A percentile compares a stretch with the other conserved stretches of the same genome.
phyloP scores from a whole-genome alignment of 257 asterid species.

The Solanum tarapatanum region DNA sequence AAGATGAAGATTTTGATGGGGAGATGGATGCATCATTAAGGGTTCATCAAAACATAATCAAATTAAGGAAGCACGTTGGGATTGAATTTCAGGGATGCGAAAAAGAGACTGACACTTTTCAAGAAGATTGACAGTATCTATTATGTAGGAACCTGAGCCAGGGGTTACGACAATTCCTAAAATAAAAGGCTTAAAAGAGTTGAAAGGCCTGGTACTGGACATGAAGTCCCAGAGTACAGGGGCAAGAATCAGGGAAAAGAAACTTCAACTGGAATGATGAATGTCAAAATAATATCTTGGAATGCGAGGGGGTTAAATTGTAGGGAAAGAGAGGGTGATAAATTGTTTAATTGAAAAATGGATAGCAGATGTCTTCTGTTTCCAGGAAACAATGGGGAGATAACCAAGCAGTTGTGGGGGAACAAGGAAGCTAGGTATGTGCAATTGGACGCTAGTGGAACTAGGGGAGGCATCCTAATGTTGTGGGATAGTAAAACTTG shows the following conservation, averaged over 20 bases:
- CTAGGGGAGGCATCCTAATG: background rate
- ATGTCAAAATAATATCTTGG: background rate
- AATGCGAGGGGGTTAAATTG: background rate
- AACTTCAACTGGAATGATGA: background rate
- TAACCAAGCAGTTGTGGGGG: background rate
- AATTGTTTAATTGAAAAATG: background rate
- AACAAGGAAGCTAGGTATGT: background rate
- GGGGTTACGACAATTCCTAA: background rate
- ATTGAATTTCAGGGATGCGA: background rate
- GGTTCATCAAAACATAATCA: background rate
- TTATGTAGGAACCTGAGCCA: background rate
- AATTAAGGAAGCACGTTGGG: background rate
- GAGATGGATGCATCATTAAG: background rate
- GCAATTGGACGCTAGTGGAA: background rate
- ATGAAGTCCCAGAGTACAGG: background rate
- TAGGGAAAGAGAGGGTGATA: background rate
- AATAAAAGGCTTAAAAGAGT: background rate
- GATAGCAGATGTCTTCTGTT: background rate
- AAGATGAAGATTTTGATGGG: background rate
- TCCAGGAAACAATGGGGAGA: background rate
- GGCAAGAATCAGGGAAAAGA: background rate
- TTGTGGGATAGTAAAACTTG: background rate
- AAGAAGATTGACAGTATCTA: background rate
- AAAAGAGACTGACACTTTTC: background rate
- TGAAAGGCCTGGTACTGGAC: background rate